phyloP scores from a whole-genome alignment of 1,284 basidiomycete genomes.

The Apiotrichum montevideense region DNA sequence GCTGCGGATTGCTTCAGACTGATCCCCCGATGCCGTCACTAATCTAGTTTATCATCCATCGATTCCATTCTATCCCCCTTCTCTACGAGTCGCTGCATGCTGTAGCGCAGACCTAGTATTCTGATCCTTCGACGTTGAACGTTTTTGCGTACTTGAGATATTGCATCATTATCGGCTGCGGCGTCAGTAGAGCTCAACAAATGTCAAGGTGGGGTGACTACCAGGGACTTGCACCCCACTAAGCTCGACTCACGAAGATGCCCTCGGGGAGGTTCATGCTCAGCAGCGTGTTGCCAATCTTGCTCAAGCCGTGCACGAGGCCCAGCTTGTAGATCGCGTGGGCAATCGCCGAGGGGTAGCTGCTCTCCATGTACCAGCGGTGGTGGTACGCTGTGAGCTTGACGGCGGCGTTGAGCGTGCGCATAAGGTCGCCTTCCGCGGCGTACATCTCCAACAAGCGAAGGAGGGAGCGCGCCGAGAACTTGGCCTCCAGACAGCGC shows the following conservation, averaged over 20 bases:
- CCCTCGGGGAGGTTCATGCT: slow-evolving; percentile 83
- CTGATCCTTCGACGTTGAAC: slow-evolving; percentile 37
- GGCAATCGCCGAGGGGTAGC: slow-evolving; percentile 85
- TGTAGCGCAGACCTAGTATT: slow-evolving; percentile 20
- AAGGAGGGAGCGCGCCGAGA: slow-evolving; percentile 84
- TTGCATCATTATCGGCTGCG: slow-evolving; percentile 11
- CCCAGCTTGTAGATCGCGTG: slow-evolving; percentile 88
- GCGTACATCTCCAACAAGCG: slow-evolving; percentile 92
- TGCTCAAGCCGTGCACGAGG: slow-evolving; percentile 86
- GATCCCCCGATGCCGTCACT: too few relatives aligned
- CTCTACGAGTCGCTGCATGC: too few relatives aligned
- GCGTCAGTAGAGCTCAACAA: too few relatives aligned
- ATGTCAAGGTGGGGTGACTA: too few relatives aligned
- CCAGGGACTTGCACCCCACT: neutral
- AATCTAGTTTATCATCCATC: too few relatives aligned
- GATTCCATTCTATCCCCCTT: too few relatives aligned
- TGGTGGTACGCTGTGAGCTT: slow-evolving; percentile 86
- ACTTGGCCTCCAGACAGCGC: slow-evolving; percentile 81
- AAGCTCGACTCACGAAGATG: slow-evolving; percentile 55
- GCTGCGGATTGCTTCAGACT: too few relatives aligned
- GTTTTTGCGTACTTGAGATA: slow-evolving; percentile 40
- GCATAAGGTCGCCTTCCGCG: slow-evolving; percentile 84
- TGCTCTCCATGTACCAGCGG: slow-evolving; percentile 64
- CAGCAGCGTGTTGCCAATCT: slow-evolving; percentile 86
- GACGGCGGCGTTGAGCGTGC: slow-evolving; percentile 84